Conservation (phyloP, 768 basidiomycete genomes). For the Boletales sp. region DNA sequence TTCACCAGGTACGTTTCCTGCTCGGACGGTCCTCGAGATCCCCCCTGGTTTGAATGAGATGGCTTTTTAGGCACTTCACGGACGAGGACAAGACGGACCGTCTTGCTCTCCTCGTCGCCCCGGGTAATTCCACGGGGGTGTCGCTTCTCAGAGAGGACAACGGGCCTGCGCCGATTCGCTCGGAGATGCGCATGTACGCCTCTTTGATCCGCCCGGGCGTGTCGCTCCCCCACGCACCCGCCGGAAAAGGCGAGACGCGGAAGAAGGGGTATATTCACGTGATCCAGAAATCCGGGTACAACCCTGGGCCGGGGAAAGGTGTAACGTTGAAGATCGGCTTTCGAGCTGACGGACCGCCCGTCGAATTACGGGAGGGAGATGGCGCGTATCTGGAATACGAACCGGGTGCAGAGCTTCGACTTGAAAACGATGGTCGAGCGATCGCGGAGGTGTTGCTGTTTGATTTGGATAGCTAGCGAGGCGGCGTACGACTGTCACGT, state of each 20-base stretch:
- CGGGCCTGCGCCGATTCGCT: slow-evolving; percentile 82
- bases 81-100: slow-evolving; percentile 79
- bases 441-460: slow-evolving; percentile 80
- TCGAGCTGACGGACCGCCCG: slow-evolving; percentile 35
- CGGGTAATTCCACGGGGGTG: slow-evolving; percentile 57
- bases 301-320: slow-evolving; percentile 52
- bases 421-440: slow-evolving; percentile 63
- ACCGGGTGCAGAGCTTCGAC: slow-evolving; percentile 29
- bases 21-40: no score
- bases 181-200: slow-evolving; percentile 67
- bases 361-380: slow-evolving; percentile 80
- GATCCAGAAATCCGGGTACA: slow-evolving; percentile 82
- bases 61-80: slow-evolving; percentile 53
- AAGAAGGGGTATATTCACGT: slow-evolving; percentile 83
- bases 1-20: slow-evolving; percentile 59
- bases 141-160: slow-evolving; percentile 54
- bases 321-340: slow-evolving; percentile 52
- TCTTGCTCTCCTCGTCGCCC: slow-evolving; percentile 75
- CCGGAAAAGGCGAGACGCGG: slow-evolving; percentile 27
- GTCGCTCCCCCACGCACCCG: slow-evolving; percentile 50
- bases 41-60: neutral
- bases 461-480: slow-evolving; percentile 49
- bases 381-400: slow-evolving; percentile 69
- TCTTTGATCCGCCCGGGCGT: slow-evolving; percentile 61
- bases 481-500: no score